Percentiles rank a stretch among this genome's conserved stretches.
These are phyloP conservation scores for Penicillium coprophilum DNA, from an alignment of 495 filamentous ascomycete genomes.

Conservation along the genomic window DNA sequence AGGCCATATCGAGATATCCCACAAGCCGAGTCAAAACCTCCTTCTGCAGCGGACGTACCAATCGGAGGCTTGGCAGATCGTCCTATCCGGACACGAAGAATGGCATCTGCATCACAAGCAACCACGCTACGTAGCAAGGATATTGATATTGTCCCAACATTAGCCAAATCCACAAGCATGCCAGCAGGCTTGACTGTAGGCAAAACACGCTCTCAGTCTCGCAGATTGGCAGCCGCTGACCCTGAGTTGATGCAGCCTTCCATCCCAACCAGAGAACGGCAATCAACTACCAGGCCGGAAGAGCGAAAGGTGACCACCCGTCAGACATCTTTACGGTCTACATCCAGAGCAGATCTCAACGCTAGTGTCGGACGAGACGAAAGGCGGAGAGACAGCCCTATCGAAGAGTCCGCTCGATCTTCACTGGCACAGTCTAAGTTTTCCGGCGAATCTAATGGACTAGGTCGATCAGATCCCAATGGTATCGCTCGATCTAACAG, in stretches of 20 bases:
- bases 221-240: constrained; percentile 37
- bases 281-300: constrained; percentile 24
- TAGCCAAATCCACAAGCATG: constrained; percentile 34
- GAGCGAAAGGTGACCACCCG: constrained; percentile 15
- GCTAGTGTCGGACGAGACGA: constrained; percentile 13
- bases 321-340: constrained; percentile 23
- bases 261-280: constrained; percentile 24
- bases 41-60: constrained; percentile 5
- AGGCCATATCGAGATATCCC: constrained; percentile 22
- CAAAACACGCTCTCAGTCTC: constrained; percentile 50
- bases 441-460: not conserved
- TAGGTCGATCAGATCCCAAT: constrained; percentile 16
- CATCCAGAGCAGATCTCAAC: constrained; percentile 21
- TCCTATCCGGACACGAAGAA: constrained; percentile 42
- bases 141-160: constrained; percentile 26
- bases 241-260: constrained; percentile 22
- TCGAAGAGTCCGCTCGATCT: constrained; percentile 8
- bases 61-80: constrained; percentile 44
- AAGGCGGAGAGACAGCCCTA: constrained; percentile 14
- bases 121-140: constrained; percentile 34
- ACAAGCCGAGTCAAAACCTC: constrained; percentile 17
- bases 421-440: constrained; percentile 5
- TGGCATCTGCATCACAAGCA: constrained; percentile 41
- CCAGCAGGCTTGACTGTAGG: constrained; percentile 41
- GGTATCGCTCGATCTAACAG: constrained; percentile 31